These are phyloP conservation scores for Eucalyptus victrix DNA, from an alignment of 345 rosid genomes.

Conservation along the genomic window DNA sequence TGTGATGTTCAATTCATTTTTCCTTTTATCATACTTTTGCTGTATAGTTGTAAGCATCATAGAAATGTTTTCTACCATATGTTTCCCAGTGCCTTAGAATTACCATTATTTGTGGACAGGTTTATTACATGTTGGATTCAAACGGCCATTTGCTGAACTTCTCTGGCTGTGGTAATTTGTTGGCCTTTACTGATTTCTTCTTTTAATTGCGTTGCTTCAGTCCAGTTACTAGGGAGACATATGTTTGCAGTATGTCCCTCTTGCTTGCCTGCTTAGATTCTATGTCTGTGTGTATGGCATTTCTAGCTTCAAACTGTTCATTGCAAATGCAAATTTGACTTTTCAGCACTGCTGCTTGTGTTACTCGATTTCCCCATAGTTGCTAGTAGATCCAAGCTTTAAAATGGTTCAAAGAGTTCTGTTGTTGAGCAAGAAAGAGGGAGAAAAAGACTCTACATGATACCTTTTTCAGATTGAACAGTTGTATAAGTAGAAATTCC, in stretches of 20 bases:
- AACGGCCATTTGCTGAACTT: conserved; percentile 60
- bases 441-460: neutral
- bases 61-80: neutral
- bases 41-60: neutral
- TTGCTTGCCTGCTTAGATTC: neutral
- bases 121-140: conserved; percentile 75
- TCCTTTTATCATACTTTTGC: neutral
- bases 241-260: neutral
- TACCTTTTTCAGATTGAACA: neutral
- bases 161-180: conserved; percentile 77
- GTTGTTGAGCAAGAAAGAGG: neutral
- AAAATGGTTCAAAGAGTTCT: neutral
- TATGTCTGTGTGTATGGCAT: neutral
- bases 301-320: neutral
- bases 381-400: neutral
- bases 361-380: neutral
- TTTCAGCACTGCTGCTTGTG: neutral
- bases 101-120: conserved; percentile 27
- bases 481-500: neutral
- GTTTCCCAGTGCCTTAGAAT: neutral
- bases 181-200: neutral
- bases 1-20: neutral
- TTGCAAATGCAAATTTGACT: neutral
- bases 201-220: neutral
- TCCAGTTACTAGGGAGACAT: neutral